phyloP scores from a whole-genome alignment of 495 filamentous ascomycete species.

The Talaromyces ruber region DNA sequence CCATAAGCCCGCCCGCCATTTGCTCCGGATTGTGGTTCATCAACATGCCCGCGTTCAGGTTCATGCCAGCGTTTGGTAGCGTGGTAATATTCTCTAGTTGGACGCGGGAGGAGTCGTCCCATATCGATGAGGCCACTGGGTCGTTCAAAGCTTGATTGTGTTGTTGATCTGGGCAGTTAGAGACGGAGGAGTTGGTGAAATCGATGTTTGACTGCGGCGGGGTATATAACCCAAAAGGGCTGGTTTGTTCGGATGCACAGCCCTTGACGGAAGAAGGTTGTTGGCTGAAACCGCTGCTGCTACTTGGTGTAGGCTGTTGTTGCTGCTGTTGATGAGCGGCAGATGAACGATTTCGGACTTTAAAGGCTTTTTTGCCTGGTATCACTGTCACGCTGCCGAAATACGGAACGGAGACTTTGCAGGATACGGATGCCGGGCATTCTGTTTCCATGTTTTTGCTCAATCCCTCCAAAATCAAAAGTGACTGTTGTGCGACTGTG shows the following conservation, averaged over 20 bases:
- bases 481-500: slow-evolving; percentile 38
- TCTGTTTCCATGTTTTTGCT: slow-evolving; percentile 5
- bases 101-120: slow-evolving; percentile 11
- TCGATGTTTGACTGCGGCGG: slow-evolving; percentile 15
- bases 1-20: not conserved
- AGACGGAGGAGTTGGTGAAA: not conserved
- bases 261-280: not conserved
- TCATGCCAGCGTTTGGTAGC: slow-evolving; percentile 11
- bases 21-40: slow-evolving; percentile 15
- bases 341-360: not conserved
- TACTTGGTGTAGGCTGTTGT: slow-evolving; percentile 1
- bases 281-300: not conserved
- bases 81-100: slow-evolving; percentile 10
- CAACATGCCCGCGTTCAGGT: not conserved
- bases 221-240: slow-evolving; percentile 15
- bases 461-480: slow-evolving; percentile 34
- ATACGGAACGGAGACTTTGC: slow-evolving; percentile 35
- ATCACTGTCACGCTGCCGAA: slow-evolving; percentile 34
- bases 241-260: slow-evolving; percentile 1
- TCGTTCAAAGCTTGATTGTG: not conserved
- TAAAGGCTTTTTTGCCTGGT: slow-evolving; percentile 20
- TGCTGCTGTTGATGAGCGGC: not conserved
- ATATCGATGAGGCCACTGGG: not conserved
- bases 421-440: slow-evolving; percentile 6
- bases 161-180: not conserved